Conservation (phyloP, 768 basidiomycete genomes). For the Suillus weaverae region DNA sequence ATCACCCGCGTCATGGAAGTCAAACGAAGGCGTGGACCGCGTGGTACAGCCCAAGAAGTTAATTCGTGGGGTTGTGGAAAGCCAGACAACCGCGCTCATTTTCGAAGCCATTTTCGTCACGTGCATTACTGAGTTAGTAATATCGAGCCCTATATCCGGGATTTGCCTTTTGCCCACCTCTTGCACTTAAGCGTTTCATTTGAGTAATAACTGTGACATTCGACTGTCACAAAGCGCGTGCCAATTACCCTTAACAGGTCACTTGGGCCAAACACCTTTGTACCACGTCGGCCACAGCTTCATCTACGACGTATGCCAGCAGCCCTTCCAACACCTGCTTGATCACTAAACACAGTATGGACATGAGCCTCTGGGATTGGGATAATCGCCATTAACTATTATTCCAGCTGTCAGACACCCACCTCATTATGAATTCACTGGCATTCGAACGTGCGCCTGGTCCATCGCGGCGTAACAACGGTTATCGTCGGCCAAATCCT, state of each 20-base stretch:
- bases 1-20: neutral
- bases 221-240: conserved; percentile 3
- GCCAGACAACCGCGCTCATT: too few relatives aligned
- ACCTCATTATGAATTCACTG: conserved; percentile 17
- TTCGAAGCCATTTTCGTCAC: too few relatives aligned
- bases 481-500: conserved; percentile 21
- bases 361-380: neutral
- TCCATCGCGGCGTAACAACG: conserved; percentile 26
- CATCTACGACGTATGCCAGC: neutral
- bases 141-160: too few relatives aligned
- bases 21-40: neutral
- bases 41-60: too few relatives aligned
- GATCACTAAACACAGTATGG: neutral
- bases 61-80: too few relatives aligned
- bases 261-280: neutral
- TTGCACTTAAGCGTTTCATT: too few relatives aligned
- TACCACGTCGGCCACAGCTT: conserved; percentile 4
- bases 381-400: neutral
- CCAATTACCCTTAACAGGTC: neutral
- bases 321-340: neutral
- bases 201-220: neutral
- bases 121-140: too few relatives aligned
- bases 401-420: neutral
- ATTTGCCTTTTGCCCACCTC: too few relatives aligned
- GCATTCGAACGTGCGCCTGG: conserved; percentile 3